phyloP scores from a whole-genome alignment of 2,329 filamentous ascomycete species.

The Ophiocordyceps robertsii region DNA sequence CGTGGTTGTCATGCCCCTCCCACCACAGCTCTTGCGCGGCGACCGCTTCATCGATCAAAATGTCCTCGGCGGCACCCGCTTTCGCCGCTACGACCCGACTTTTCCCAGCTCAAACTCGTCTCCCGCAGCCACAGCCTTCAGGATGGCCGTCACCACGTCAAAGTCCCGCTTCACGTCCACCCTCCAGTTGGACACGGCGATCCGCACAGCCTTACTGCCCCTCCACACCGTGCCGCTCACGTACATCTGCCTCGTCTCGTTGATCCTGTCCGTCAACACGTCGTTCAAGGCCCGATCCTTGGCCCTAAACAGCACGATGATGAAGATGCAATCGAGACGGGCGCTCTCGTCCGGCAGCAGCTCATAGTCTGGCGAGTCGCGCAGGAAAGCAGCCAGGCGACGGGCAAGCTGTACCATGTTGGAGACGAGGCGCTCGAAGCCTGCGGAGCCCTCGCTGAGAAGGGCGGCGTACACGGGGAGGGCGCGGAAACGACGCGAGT shows the following conservation, averaged over 20 bases:
- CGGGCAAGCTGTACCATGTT: constrained; percentile 62
- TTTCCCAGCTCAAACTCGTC: constrained; percentile 10
- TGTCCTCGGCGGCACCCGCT: no score
- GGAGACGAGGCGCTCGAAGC: constrained; percentile 55
- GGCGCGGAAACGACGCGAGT: constrained; percentile 80
- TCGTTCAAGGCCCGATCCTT: constrained; percentile 48
- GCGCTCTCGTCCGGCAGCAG: constrained; percentile 42
- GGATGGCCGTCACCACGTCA: constrained; percentile 47
- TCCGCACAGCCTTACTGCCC: constrained; percentile 59
- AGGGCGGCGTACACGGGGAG: constrained; percentile 80
- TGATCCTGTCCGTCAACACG: constrained; percentile 57
- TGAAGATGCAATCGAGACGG: constrained; percentile 38
- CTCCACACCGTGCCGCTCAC: constrained; percentile 73
- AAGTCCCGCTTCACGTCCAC: constrained; percentile 57
- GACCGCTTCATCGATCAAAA: no score
- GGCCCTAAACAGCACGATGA: constrained; percentile 65
- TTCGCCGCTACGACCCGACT: neutral
- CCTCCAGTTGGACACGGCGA: constrained; percentile 79
- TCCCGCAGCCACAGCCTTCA: constrained; percentile 34
- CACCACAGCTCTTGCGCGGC: neutral
- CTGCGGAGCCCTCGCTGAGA: constrained; percentile 56
- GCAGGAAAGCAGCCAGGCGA: constrained; percentile 49
- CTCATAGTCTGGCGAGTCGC: constrained; percentile 48
- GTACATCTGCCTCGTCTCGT: constrained; percentile 61
- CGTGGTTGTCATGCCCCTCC: neutral